Conservation (phyloP, 1,139 yeast genomes). For the Sugiyamaella grinbergsii region DNA sequence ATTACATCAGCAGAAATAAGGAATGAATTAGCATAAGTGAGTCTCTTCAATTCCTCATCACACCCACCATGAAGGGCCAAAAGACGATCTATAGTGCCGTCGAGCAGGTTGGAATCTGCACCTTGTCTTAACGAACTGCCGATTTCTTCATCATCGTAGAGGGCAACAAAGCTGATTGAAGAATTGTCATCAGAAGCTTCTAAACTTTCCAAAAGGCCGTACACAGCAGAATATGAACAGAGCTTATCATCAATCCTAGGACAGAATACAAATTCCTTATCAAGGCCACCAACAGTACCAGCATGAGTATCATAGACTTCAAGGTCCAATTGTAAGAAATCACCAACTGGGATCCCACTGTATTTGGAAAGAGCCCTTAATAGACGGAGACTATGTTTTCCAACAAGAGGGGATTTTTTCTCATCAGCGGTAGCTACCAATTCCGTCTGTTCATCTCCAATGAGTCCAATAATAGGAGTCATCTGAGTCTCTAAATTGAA, state of each 20-base stretch:
- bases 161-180: conserved; percentile 64
- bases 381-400: conserved; percentile 72
- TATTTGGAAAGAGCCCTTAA: conserved; percentile 71
- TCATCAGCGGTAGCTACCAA: conserved; percentile 60
- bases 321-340: conserved; percentile 84
- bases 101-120: conserved; percentile 86
- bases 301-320: conserved; percentile 82
- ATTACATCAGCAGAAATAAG: conserved; percentile 91
- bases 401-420: conserved; percentile 59
- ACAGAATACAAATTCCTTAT: conserved; percentile 85
- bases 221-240: conserved; percentile 80
- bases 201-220: conserved; percentile 54
- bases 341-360: conserved; percentile 53
- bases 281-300: conserved; percentile 82
- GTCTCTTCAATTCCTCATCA: conserved; percentile 40
- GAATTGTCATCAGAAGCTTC: conserved; percentile 55
- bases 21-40: conserved; percentile 64
- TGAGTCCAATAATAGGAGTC: conserved; percentile 78
- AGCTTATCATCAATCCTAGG: conserved; percentile 92
- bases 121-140: conserved; percentile 93
- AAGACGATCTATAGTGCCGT: conserved; percentile 70
- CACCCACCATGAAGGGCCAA: conserved; percentile 55
- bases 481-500: conserved; percentile 87
- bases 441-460: conserved; percentile 39
- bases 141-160: conserved; percentile 92